phyloP scores from a whole-genome alignment of 495 filamentous ascomycete species.

The Aspergillus olivimuriae region DNA sequence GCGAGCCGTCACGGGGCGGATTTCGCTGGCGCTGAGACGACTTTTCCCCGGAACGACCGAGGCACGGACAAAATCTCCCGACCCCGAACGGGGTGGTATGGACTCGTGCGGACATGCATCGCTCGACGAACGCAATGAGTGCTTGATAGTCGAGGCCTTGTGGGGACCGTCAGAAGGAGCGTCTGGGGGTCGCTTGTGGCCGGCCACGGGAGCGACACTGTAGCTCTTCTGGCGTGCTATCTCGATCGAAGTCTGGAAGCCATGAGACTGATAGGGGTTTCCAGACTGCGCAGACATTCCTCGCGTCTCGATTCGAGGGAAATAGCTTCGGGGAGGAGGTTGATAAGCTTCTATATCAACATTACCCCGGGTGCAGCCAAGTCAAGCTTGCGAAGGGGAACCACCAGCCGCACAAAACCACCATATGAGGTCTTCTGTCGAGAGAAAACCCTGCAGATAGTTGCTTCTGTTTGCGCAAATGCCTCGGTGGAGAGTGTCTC shows the following conservation, averaged over 20 bases:
- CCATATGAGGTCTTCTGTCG: no score
- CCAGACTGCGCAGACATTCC: slow-evolving; percentile 24
- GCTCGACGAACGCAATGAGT: neutral
- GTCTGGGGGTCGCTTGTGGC: slow-evolving; percentile 35
- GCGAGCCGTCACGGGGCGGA: slow-evolving; percentile 25
- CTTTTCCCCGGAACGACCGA: slow-evolving; percentile 18
- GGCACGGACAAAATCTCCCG: slow-evolving; percentile 13
- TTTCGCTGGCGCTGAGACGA: slow-evolving; percentile 35
- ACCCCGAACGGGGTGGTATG: neutral
- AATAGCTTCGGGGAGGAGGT: neutral
- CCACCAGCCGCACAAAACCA: no score
- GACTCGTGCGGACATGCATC: neutral
- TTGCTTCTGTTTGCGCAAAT: no score
- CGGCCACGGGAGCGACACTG: slow-evolving; percentile 31
- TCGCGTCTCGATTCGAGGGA: neutral
- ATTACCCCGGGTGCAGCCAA: no score
- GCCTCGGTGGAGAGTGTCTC: no score
- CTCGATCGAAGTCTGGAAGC: slow-evolving; percentile 44
- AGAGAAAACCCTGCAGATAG: no score
- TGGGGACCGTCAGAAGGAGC: slow-evolving; percentile 5
- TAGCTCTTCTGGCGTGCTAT: slow-evolving; percentile 33
- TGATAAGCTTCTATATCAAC: no score
- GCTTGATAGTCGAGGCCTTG: slow-evolving; percentile 8
- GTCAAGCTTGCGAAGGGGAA: no score
- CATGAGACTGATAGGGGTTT: slow-evolving; percentile 29